Percentiles rank a stretch among this genome's conserved stretches.
Conservation (phyloP, 2,329 filamentous ascomycete genomes). For the Hypocreales sp. region DNA sequence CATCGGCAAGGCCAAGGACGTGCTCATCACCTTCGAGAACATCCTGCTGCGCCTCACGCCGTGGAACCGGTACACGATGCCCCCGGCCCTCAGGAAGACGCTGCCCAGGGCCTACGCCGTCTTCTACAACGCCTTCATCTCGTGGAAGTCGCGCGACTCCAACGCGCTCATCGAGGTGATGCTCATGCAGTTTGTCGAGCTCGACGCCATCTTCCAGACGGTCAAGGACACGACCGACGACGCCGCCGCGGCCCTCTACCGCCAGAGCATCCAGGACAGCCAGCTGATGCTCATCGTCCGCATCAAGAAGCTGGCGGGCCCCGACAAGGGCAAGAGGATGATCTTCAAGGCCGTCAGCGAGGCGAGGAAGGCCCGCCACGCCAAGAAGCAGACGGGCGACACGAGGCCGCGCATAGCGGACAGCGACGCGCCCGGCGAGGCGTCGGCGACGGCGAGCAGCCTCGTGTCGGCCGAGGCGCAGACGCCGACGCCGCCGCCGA, state of each 20-base stretch:
- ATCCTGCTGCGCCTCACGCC: slow-evolving; percentile 50
- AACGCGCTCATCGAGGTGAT: slow-evolving; percentile 67
- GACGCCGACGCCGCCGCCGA: slow-evolving; percentile 37
- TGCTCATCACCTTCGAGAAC: slow-evolving; percentile 65
- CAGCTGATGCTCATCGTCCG: slow-evolving; percentile 65
- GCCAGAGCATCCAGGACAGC: slow-evolving; percentile 66
- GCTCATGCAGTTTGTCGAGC: slow-evolving; percentile 73
- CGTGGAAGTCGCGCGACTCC: slow-evolving; percentile 72
- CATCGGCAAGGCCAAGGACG: slow-evolving; percentile 61
- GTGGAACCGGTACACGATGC: slow-evolving; percentile 51
- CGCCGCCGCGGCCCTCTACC: slow-evolving; percentile 60
- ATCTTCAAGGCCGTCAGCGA: slow-evolving; percentile 63
- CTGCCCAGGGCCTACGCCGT: slow-evolving; percentile 56
- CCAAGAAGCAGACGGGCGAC: slow-evolving; percentile 53
- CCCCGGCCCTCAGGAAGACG: slow-evolving; percentile 42
- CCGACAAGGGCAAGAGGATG: slow-evolving; percentile 53
- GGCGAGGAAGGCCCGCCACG: slow-evolving; percentile 47
- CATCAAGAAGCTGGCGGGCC: slow-evolving; percentile 63
- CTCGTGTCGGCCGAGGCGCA: slow-evolving; percentile 27
- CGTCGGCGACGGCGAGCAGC: slow-evolving; percentile 20
- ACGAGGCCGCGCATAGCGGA: slow-evolving; percentile 53
- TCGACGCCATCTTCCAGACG: slow-evolving; percentile 71
- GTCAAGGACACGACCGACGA: slow-evolving; percentile 66
- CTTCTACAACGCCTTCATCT: slow-evolving; percentile 65
- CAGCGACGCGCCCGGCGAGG: slow-evolving; percentile 20